Percentiles rank a stretch among this genome's conserved stretches.
Conservation (phyloP, 768 basidiomycete genomes). For the Megacollybia marginata region DNA sequence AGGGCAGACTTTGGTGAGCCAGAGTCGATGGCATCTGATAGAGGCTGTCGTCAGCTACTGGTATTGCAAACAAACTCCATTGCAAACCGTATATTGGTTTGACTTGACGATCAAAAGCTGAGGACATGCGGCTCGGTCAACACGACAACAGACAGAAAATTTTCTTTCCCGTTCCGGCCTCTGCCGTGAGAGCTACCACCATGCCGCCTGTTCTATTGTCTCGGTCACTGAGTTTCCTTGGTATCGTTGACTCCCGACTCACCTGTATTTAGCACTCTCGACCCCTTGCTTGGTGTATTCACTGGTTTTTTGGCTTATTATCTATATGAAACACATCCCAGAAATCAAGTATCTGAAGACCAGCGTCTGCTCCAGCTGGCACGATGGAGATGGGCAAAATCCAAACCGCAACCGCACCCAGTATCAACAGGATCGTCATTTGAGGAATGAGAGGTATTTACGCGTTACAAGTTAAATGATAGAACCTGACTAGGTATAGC, state of each 20-base stretch:
- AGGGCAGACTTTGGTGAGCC: constrained; percentile 84
- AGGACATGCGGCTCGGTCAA: constrained; percentile 35
- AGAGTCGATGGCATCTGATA: constrained; percentile 75
- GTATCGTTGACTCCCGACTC: constrained; percentile 1
- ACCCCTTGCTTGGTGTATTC: constrained; percentile 69
- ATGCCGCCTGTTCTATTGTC: constrained; percentile 49
- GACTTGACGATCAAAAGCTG: constrained; percentile 73
- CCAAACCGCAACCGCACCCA: no score
- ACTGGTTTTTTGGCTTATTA: constrained; percentile 76
- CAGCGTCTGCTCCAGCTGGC: constrained; percentile 48
- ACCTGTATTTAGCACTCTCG: constrained; percentile 41
- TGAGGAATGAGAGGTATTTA: no score
- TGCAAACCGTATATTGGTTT: constrained; percentile 75
- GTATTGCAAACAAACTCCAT: constrained; percentile 1
- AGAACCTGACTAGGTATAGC: no score
- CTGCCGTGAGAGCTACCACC: background rate
- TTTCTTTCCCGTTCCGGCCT: background rate
- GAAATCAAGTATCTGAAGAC: constrained; percentile 52
- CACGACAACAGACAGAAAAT: background rate
- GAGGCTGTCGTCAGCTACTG: constrained; percentile 3
- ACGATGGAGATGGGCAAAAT: constrained; percentile 61
- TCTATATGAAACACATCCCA: constrained; percentile 74
- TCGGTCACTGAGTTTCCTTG: constrained; percentile 27
- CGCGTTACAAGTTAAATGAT: no score
- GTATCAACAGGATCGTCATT: no score